phyloP scores from a whole-genome alignment of 805 yeast species.

The Saccharomycopsis lassenensis region DNA sequence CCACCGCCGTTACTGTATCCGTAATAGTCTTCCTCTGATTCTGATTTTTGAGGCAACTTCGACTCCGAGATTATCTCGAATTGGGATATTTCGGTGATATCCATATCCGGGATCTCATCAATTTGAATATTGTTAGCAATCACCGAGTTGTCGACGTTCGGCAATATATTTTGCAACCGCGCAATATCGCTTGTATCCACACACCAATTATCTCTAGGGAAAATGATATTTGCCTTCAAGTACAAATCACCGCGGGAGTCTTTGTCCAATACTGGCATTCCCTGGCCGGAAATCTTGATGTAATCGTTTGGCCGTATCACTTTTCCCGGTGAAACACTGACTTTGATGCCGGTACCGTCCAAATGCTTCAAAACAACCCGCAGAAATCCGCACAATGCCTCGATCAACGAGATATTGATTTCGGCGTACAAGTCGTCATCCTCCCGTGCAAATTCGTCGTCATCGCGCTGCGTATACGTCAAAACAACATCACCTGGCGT shows the following conservation, averaged over 20 bases:
- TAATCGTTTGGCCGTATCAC: constrained; percentile 71
- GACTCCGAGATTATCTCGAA: too few species aligned
- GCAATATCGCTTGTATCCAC: constrained; percentile 55
- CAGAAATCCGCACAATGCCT: constrained; percentile 75
- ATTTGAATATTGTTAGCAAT: too few species aligned
- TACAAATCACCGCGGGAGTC: constrained; percentile 54
- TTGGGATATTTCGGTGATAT: too few species aligned
- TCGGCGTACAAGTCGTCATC: constrained; percentile 56
- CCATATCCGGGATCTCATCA: too few species aligned
- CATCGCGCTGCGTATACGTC: constrained; percentile 37
- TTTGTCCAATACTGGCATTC: constrained; percentile 59
- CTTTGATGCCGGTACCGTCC: constrained; percentile 63
- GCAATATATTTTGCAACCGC: constrained; percentile 45
- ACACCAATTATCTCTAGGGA: constrained; percentile 82
- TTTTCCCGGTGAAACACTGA: constrained; percentile 64
- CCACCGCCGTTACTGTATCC: constrained; percentile 20
- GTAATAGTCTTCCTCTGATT: constrained; percentile 17
- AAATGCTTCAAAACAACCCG: constrained; percentile 56
- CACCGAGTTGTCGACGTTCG: too few species aligned
- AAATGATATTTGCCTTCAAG: constrained; percentile 58
- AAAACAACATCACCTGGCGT: constrained; percentile 71
- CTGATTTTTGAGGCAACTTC: too few species aligned
- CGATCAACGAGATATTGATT: constrained; percentile 55
- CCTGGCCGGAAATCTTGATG: constrained; percentile 57
- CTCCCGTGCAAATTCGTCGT: constrained; percentile 41